Percentiles rank a stretch among this genome's conserved stretches.
Evolutionary conservation across 345 rosid species (phyloP).

Genomic region (Litchi chinensis): DNA sequence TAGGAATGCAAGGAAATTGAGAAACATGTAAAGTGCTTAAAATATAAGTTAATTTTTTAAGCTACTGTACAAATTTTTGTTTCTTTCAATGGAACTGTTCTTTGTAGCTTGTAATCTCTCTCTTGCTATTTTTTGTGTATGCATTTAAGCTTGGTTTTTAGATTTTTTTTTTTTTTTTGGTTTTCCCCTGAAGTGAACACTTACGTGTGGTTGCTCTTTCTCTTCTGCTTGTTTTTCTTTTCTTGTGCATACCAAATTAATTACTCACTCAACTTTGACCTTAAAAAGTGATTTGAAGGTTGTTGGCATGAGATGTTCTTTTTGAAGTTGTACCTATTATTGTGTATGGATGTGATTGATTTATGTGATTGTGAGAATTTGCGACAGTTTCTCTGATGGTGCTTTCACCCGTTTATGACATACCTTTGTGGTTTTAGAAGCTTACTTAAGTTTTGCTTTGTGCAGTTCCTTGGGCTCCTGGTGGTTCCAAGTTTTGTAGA

Average conservation of each 20-base stretch:
- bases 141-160: too few relatives aligned
- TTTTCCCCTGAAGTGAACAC: neutral
- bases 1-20: neutral
- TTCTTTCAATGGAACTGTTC: neutral
- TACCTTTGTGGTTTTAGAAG: neutral
- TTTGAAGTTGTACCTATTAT: neutral
- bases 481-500: conserved; percentile 89
- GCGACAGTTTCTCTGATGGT: neutral
- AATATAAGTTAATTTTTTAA: neutral
- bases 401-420: neutral
- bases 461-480: conserved; percentile 99
- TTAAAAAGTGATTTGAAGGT: neutral
- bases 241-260: neutral
- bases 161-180: too few relatives aligned
- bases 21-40: neutral
- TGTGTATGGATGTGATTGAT: neutral
- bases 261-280: neutral
- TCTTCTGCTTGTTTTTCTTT: neutral
- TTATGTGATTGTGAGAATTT: neutral
- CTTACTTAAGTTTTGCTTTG: conserved; percentile 26
- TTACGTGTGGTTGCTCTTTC: neutral
- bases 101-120: neutral
- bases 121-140: neutral
- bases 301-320: neutral
- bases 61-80: neutral